Evolutionary conservation across 331 rosid genomes (phyloP).

Genomic region (Dryas integrifolia): DNA sequence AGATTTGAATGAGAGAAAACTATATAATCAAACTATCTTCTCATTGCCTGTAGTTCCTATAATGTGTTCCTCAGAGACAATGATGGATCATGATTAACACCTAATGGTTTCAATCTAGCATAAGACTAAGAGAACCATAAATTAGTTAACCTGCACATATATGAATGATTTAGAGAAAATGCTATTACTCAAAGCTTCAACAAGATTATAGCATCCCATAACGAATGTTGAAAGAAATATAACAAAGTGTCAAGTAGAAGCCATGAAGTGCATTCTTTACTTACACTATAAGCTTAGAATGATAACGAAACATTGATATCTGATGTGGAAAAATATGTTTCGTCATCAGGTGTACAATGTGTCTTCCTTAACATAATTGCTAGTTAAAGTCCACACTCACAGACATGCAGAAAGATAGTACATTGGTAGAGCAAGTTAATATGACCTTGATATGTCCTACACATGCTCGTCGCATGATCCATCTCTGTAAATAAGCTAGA

Average conservation of each 20-base stretch:
- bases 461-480: background rate
- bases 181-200: background rate
- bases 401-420: background rate
- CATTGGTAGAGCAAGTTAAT: background rate
- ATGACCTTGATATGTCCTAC: background rate
- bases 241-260: background rate
- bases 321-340: background rate
- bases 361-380: background rate
- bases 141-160: background rate
- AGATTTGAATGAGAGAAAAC: background rate
- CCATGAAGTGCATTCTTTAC: background rate
- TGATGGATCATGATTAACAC: background rate
- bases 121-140: background rate
- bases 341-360: background rate
- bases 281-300: background rate
- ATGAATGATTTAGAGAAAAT: background rate
- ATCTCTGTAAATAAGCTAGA: background rate
- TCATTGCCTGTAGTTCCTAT: conserved; percentile 3
- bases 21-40: background rate
- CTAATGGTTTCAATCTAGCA: background rate
- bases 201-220: background rate
- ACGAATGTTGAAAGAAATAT: background rate
- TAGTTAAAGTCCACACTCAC: background rate
- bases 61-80: background rate
- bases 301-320: background rate